Percentiles rank a stretch among this genome's conserved stretches.
Conservation (phyloP, 306 rosid genomes). For the Luffa aegyptiaca region DNA sequence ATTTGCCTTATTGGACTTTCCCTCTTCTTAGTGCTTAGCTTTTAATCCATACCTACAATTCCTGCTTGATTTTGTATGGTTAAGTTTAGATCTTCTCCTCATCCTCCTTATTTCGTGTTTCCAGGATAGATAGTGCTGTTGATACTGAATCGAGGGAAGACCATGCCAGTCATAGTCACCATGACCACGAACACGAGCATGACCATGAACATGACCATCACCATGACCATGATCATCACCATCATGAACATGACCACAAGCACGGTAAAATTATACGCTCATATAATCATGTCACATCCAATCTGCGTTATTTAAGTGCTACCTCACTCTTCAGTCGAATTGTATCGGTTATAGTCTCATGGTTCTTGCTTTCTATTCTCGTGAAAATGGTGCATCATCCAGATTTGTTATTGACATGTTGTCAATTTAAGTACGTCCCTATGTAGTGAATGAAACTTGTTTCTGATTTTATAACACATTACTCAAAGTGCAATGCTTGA, state of each 20-base stretch:
- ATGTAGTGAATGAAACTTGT: neutral
- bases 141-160: conserved; percentile 55
- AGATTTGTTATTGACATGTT: neutral
- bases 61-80: conserved; percentile 11
- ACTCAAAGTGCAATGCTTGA: neutral
- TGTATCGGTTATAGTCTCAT: neutral
- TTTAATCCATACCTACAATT: neutral
- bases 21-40: neutral
- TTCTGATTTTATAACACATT: neutral
- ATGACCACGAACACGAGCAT: conserved; percentile 25
- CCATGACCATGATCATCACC: conserved; percentile 29
- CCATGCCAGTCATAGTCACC: conserved; percentile 33
- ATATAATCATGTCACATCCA: neutral
- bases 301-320: neutral
- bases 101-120: conserved; percentile 14
- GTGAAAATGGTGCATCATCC: neutral
- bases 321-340: neutral
- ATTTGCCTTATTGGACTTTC: neutral
- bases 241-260: conserved; percentile 48
- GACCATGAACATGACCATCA: conserved; percentile 17
- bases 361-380: neutral
- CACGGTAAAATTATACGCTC: conserved; percentile 45
- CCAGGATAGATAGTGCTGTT: conserved; percentile 79
- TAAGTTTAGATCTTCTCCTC: conserved; percentile 5
- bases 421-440: neutral